These are phyloP conservation scores for Monosporascus sp. DNA, from an alignment of 2,329 filamentous ascomycete genomes.

Conservation along the genomic window DNA sequence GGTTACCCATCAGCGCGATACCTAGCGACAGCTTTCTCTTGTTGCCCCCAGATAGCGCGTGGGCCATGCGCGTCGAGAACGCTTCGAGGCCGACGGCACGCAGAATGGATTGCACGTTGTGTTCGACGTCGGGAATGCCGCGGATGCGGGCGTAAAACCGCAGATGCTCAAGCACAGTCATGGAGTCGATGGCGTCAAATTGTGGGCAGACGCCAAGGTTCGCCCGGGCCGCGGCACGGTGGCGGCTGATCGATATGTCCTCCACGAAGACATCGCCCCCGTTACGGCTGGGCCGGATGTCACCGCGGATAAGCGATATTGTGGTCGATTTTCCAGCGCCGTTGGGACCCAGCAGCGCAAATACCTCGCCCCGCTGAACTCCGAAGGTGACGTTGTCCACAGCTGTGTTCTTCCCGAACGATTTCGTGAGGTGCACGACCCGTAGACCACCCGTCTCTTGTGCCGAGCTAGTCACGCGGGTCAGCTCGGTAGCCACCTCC, in stretches of 20 bases:
- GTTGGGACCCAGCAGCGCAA: slow-evolving; percentile 84
- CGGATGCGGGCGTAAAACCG: slow-evolving; percentile 82
- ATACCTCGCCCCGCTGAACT: slow-evolving; percentile 75
- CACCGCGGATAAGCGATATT: slow-evolving; percentile 85
- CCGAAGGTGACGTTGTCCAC: slow-evolving; percentile 88
- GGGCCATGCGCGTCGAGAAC: slow-evolving; percentile 71
- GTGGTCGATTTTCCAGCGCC: slow-evolving; percentile 89
- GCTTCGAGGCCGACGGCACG: slow-evolving; percentile 70
- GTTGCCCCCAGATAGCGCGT: slow-evolving; percentile 81
- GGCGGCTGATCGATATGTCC: slow-evolving; percentile 66
- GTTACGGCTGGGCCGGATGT: slow-evolving; percentile 65
- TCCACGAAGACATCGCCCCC: slow-evolving; percentile 81
- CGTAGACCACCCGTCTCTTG: slow-evolving; percentile 59
- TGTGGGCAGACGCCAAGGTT: slow-evolving; percentile 90
- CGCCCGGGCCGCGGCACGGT: slow-evolving; percentile 66
- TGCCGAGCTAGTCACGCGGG: slow-evolving; percentile 52
- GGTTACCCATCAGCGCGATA: slow-evolving; percentile 90
- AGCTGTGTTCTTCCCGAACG: slow-evolving; percentile 69
- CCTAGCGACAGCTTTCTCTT: slow-evolving; percentile 88
- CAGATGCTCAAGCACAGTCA: slow-evolving; percentile 86
- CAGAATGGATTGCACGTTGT: slow-evolving; percentile 77
- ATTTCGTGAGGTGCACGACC: slow-evolving; percentile 76
- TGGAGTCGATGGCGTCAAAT: slow-evolving; percentile 80
- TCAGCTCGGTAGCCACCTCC: slow-evolving; percentile 62
- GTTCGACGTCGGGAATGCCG: slow-evolving; percentile 67